Evolutionary conservation across 2,329 filamentous ascomycete species (phyloP).

Genomic region (Grosmannia penicillata): DNA sequence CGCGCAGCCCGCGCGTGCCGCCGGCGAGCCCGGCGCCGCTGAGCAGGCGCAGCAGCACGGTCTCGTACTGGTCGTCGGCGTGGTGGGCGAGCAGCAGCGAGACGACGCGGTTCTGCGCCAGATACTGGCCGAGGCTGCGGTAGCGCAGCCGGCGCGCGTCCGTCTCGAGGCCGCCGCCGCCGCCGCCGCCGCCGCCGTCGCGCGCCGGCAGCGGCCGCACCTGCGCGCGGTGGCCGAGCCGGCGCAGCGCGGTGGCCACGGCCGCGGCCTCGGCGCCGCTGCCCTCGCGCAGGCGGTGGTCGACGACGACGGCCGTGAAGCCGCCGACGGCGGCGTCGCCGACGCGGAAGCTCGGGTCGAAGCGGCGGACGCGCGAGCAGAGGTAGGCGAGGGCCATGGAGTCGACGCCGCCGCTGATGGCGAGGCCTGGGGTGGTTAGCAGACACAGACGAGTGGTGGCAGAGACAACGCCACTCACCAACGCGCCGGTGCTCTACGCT

Average conservation of each 20-base stretch:
- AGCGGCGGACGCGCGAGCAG: slow-evolving; percentile 33
- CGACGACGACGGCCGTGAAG: slow-evolving; percentile 35
- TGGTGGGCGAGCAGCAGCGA: slow-evolving; percentile 75
- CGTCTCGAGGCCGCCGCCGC: slow-evolving; percentile 58
- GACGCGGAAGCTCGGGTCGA: slow-evolving; percentile 21
- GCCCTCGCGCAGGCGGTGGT: slow-evolving; percentile 40
- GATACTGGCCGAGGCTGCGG: slow-evolving; percentile 49
- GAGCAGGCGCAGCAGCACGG: slow-evolving; percentile 64
- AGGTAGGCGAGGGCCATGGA: slow-evolving; percentile 91
- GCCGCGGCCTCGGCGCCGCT: slow-evolving; percentile 35
- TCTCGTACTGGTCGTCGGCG: slow-evolving; percentile 82
- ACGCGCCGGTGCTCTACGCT: slow-evolving; percentile 21
- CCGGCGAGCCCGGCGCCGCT: slow-evolving; percentile 53
- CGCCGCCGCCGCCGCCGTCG: slow-evolving; percentile 31
- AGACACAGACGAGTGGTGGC: neutral
- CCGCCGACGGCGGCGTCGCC: slow-evolving; percentile 27
- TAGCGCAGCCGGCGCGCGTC: slow-evolving; percentile 63
- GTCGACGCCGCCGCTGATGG: slow-evolving; percentile 84
- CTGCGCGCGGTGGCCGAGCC: slow-evolving; percentile 18
- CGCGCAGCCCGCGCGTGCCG: slow-evolving; percentile 51
- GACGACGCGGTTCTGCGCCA: slow-evolving; percentile 32
- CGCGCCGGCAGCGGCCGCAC: slow-evolving; percentile 18
- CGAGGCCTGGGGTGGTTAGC: slow-evolving; percentile 40
- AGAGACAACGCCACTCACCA: slow-evolving; percentile 21
- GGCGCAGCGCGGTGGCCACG: slow-evolving; percentile 23